Conservation (phyloP, 768 basidiomycete species). For the Phaeotremella fagi region DNA sequence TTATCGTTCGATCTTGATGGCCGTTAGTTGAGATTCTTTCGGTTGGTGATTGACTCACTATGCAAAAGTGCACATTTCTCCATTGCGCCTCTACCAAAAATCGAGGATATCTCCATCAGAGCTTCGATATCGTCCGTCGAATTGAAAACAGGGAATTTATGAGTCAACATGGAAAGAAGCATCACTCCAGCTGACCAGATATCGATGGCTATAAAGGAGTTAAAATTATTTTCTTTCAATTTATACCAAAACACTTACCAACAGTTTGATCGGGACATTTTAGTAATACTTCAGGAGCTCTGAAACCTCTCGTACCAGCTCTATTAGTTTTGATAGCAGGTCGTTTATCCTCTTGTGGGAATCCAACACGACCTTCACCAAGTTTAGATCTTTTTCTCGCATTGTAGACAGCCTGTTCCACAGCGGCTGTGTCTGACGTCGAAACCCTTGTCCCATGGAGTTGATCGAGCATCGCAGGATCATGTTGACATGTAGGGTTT, state of each 20-base stretch:
- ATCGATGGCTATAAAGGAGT: conserved; percentile 68
- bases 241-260: conserved; percentile 55
- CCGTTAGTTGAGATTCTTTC: conserved; percentile 2
- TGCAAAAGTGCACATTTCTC: conserved; percentile 82
- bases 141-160: conserved; percentile 90
- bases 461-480: conserved; percentile 56
- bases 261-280: conserved; percentile 92
- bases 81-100: conserved; percentile 76
- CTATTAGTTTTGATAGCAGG: conserved; percentile 87
- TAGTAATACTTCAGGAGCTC: conserved; percentile 90
- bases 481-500: conserved; percentile 64
- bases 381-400: conserved; percentile 38
- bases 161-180: conserved; percentile 81
- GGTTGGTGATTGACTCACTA: conserved; percentile 56
- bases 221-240: conserved; percentile 2
- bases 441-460: conserved; percentile 64
- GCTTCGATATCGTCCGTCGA: conserved; percentile 93
- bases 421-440: conserved; percentile 52
- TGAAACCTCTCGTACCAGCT: conserved; percentile 93
- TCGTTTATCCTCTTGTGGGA: conserved; percentile 44
- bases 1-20: conserved; percentile 71
- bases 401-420: conserved; percentile 48
- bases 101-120: conserved; percentile 83
- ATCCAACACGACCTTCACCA: conserved; percentile 42
- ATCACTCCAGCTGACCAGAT: conserved; percentile 94